phyloP scores from a whole-genome alignment of 768 basidiomycete genomes.

The Hirschioporus abietinus region DNA sequence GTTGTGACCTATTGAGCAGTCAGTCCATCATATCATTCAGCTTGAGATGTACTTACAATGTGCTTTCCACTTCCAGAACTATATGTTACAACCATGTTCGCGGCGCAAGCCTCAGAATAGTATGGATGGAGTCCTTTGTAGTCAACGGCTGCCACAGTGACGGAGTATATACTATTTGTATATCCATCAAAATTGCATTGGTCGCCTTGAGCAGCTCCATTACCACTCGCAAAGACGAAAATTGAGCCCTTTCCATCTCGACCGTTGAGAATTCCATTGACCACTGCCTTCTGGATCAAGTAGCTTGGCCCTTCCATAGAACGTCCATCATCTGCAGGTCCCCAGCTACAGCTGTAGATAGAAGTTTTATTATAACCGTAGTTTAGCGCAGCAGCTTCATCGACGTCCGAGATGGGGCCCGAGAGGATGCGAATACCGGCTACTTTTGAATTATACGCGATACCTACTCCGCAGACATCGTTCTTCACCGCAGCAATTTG shows the following conservation, averaged over 20 bases:
- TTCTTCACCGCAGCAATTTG: constrained; percentile 94
- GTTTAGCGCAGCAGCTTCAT: constrained; percentile 94
- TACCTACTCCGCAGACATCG: constrained; percentile 88
- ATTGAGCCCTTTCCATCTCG: constrained; percentile 86
- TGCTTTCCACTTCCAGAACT: constrained; percentile 91
- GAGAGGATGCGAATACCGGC: constrained; percentile 95
- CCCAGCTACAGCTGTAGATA: constrained; percentile 97
- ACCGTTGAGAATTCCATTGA: constrained; percentile 91
- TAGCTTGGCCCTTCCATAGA: constrained; percentile 93
- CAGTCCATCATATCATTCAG: constrained; percentile 9
- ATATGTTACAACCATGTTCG: constrained; percentile 94
- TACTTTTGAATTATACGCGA: constrained; percentile 87
- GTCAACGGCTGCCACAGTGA: constrained; percentile 95
- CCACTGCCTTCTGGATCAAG: constrained; percentile 87
- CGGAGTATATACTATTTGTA: constrained; percentile 94
- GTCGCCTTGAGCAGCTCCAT: constrained; percentile 86
- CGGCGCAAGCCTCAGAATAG: constrained; percentile 96
- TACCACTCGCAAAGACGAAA: constrained; percentile 96
- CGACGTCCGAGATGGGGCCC: constrained; percentile 89
- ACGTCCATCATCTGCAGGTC: constrained; percentile 90
- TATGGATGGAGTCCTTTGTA: constrained; percentile 91
- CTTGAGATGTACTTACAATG: constrained; percentile 58
- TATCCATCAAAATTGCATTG: constrained; percentile 99
- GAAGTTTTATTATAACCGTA: constrained; percentile 89
- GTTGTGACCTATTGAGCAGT: constrained; percentile 74